Evolutionary conservation across 75 land plant species (phyloP).

Genomic region (Sequoia sempervirens): DNA sequence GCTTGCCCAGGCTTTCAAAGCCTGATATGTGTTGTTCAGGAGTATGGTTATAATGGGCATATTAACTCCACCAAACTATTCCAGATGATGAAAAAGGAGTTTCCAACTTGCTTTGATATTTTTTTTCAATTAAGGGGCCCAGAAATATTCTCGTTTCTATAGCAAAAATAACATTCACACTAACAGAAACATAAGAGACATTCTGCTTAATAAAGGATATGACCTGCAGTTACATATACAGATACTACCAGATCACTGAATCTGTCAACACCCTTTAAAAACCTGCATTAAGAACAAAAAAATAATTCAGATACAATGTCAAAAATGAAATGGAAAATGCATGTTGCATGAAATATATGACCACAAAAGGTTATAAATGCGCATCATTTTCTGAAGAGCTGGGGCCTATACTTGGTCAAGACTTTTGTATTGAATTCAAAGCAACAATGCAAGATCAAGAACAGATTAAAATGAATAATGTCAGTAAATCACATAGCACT

Average conservation of each 20-base stretch:
- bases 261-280: slow-evolving; percentile 82
- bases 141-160: background rate
- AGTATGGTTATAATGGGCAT: background rate
- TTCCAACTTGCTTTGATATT: background rate
- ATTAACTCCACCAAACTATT: background rate
- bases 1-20: background rate
- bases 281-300: slow-evolving; percentile 44
- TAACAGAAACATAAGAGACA: background rate
- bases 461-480: background rate
- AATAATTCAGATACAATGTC: background rate
- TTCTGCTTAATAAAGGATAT: slow-evolving; percentile 58
- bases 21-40: background rate
- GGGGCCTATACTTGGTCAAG: background rate
- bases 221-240: slow-evolving; percentile 97
- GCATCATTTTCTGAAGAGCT: background rate
- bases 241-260: slow-evolving; percentile 93
- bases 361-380: background rate
- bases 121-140: background rate
- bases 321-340: background rate
- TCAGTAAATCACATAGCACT: slow-evolving; percentile 65
- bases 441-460: background rate
- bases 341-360: background rate
- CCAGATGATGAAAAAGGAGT: background rate
- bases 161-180: background rate
- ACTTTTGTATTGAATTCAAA: background rate